Evolutionary conservation across 768 basidiomycete genomes (phyloP).

Genomic region (Coprinopsis marcescibilis): DNA sequence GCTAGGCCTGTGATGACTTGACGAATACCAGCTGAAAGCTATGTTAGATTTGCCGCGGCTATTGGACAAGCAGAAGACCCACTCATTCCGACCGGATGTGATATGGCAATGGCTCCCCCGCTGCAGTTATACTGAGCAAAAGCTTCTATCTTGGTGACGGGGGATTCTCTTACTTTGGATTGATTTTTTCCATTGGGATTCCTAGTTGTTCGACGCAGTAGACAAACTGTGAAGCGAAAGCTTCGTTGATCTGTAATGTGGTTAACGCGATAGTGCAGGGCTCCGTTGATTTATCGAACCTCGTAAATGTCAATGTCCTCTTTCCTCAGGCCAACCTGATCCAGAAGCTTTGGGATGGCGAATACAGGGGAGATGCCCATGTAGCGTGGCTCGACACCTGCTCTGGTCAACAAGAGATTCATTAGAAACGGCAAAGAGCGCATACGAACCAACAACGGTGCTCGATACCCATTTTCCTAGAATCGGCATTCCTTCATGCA

Average conservation of each 20-base stretch:
- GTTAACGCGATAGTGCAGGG: not conserved
- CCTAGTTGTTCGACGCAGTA: conserved; percentile 80
- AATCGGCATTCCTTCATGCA: conserved; percentile 71
- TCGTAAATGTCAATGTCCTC: conserved; percentile 76
- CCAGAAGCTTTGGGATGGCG: conserved; percentile 67
- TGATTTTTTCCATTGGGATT: conserved; percentile 76
- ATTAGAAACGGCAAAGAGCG: not conserved
- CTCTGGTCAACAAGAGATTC: no score
- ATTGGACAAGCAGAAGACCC: conserved; percentile 20
- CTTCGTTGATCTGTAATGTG: conserved; percentile 68
- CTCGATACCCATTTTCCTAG: conserved; percentile 80
- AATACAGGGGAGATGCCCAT: conserved; percentile 75
- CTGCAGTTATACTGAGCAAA: conserved; percentile 28
- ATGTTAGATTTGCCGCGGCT: conserved; percentile 11
- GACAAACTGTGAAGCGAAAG: conserved; percentile 92
- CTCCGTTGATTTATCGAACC: conserved; percentile 34
- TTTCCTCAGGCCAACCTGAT: conserved; percentile 54
- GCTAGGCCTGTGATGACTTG: conserved; percentile 88
- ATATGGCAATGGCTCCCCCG: conserved; percentile 81
- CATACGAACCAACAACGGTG: conserved; percentile 62
- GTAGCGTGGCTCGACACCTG: conserved; percentile 69
- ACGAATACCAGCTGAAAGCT: conserved; percentile 63
- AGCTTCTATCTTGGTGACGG: not conserved
- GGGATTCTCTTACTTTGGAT: conserved; percentile 68
- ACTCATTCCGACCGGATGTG: conserved; percentile 86